These are phyloP conservation scores for Aquanectria penicillioides DNA, from an alignment of 2,329 filamentous ascomycete species.

Conservation along the genomic window DNA sequence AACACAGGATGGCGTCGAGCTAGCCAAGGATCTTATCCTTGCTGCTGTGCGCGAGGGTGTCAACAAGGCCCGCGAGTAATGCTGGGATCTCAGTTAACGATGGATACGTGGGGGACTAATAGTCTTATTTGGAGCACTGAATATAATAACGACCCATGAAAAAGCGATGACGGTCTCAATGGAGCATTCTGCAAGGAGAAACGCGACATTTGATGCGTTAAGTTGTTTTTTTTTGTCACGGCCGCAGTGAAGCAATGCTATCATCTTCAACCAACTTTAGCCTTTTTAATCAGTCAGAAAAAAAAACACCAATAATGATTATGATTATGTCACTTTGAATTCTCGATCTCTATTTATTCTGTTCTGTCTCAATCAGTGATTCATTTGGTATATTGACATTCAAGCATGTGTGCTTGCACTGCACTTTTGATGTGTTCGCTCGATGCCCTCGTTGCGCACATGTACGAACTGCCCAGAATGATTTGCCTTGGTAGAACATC, in stretches of 20 bases:
- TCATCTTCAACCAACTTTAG: conserved; percentile 14
- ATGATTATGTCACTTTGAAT: conserved; percentile 2
- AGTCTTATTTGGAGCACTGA: conserved; percentile 3
- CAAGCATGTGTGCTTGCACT: too few relatives aligned
- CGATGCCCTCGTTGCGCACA: too few relatives aligned
- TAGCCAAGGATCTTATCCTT: conserved; percentile 89
- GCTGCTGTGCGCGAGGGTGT: conserved; percentile 77
- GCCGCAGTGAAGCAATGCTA: conserved; percentile 1
- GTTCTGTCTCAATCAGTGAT: too few relatives aligned
- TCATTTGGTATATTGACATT: too few relatives aligned
- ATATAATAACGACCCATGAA: conserved; percentile 4
- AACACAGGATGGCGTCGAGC: conserved; percentile 80
- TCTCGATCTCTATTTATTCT: background rate
- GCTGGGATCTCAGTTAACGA: background rate
- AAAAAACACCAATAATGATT: conserved; percentile 26
- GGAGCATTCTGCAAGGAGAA: conserved; percentile 25
- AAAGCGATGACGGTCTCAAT: conserved; percentile 23
- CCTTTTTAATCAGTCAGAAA: conserved; percentile 31
- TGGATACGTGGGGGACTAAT: background rate
- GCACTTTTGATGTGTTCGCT: too few relatives aligned
- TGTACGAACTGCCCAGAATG: too few relatives aligned
- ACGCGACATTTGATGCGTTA: conserved; percentile 25
- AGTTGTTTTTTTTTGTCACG: background rate
- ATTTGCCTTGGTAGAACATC: too few relatives aligned
- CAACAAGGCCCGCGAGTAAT: conserved; percentile 47